These are phyloP conservation scores for Astrephomene gubernaculifera DNA, from an alignment of 139 green algal species.

Conservation along the genomic window DNA sequence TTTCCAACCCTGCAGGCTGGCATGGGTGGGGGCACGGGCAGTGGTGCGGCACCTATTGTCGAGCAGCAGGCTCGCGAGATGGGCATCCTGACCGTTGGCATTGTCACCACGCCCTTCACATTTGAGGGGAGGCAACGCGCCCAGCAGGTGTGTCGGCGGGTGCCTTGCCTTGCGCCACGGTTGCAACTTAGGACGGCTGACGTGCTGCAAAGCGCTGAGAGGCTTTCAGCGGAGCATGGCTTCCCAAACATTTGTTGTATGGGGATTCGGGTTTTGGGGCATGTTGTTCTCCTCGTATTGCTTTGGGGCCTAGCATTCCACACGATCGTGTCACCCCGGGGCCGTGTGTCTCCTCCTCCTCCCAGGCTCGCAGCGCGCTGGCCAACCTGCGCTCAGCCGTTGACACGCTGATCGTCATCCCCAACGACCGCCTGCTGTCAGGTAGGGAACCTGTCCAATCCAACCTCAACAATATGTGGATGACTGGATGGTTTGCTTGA, in stretches of 20 bases:
- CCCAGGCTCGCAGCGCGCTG: conserved; percentile 78
- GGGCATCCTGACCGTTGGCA: conserved; percentile 96
- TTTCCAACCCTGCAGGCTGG: conserved; percentile 81
- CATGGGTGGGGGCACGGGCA: conserved; percentile 98
- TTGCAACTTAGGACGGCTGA: no score
- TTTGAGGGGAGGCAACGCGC: conserved; percentile 94
- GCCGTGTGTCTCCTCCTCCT: no score
- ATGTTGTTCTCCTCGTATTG: no score
- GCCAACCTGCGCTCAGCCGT: conserved; percentile 80
- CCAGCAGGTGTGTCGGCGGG: conserved; percentile 72
- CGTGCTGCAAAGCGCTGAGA: no score
- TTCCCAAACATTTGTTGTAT: no score
- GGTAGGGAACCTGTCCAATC: conserved; percentile 31
- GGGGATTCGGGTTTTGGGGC: no score
- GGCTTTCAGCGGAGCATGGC: no score
- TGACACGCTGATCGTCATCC: conserved; percentile 98
- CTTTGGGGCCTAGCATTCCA: no score
- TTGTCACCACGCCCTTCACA: conserved; percentile 96
- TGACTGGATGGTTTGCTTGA: no score
- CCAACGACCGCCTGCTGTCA: conserved; percentile 93
- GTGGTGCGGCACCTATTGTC: conserved; percentile 93
- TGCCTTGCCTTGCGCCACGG: no score
- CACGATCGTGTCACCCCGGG: no score
- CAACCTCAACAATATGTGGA: no score
- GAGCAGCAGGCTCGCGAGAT: conserved; percentile 84